Conservation (phyloP, 352 stramenopile species). For the Blastocystis sp. region DNA sequence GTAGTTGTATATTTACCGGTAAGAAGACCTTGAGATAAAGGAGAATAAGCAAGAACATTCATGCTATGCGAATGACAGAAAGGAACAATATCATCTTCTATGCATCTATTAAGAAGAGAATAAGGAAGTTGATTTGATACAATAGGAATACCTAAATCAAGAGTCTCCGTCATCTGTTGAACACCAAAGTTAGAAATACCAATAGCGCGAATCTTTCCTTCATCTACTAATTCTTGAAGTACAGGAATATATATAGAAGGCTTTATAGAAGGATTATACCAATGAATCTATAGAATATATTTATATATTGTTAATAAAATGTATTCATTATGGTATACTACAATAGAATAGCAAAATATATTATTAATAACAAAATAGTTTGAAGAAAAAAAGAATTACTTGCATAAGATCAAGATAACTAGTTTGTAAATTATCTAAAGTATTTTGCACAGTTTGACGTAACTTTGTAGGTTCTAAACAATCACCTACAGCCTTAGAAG, state of each 20-base stretch:
- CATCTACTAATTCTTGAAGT: constrained; percentile 51
- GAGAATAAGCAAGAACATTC: constrained; percentile 53
- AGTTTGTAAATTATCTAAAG: constrained; percentile 37
- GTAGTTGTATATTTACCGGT: constrained; percentile 51
- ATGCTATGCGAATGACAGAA: constrained; percentile 51
- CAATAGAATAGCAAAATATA: constrained; percentile 47
- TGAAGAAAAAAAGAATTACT: constrained; percentile 52
- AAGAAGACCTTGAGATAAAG: constrained; percentile 53
- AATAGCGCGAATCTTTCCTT: constrained; percentile 51
- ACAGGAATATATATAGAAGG: constrained; percentile 53
- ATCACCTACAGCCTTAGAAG: constrained; percentile 24
- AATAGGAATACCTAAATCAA: constrained; percentile 50
- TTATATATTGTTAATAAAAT: too few relatives aligned
- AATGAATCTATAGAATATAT: constrained; percentile 53
- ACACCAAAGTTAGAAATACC: constrained; percentile 55
- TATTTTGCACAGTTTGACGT: constrained; percentile 8
- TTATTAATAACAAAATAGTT: constrained; percentile 45
- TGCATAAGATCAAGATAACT: constrained; percentile 46
- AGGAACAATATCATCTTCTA: constrained; percentile 37
- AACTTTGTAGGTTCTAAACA: constrained; percentile 14
- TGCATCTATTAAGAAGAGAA: constrained; percentile 48
- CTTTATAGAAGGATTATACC: constrained; percentile 49
- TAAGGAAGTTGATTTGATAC: constrained; percentile 60
- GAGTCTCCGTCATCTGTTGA: constrained; percentile 47
- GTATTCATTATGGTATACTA: constrained; percentile 43